phyloP scores from a whole-genome alignment of 345 rosid species.

The Salix viminalis region DNA sequence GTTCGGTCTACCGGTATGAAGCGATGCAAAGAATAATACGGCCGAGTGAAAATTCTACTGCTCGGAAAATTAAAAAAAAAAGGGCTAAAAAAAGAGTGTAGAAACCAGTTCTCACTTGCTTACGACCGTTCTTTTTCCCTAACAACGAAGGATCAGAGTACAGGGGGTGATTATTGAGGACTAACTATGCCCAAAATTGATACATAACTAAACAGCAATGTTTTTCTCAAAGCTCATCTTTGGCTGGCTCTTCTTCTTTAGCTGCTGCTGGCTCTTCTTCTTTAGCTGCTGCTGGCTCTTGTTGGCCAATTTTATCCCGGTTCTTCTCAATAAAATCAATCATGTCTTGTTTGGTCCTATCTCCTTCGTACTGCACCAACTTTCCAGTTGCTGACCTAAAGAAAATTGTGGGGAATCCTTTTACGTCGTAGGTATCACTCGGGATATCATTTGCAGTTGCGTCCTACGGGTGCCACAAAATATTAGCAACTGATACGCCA shows the following conservation, averaged over 20 bases:
- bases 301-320: conserved; percentile 40
- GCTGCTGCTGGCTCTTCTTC: background rate
- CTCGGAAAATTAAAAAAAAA: too few relatives aligned
- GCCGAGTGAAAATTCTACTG: too few relatives aligned
- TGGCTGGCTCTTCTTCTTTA: conserved; percentile 16
- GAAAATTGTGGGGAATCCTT: conserved; percentile 82
- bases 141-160: background rate
- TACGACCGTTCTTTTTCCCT: background rate
- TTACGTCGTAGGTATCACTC: conserved; percentile 57
- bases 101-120: too few relatives aligned
- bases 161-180: background rate
- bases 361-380: conserved; percentile 56
- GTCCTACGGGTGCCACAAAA: conserved; percentile 40
- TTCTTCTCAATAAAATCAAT: conserved; percentile 79
- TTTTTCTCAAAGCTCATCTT: conserved; percentile 61
- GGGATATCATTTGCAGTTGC: conserved; percentile 82
- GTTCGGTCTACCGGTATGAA: too few relatives aligned
- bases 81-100: too few relatives aligned
- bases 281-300: conserved; percentile 23
- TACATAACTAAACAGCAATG: background rate
- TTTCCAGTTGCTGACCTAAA: conserved; percentile 72
- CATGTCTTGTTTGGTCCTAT: conserved; percentile 75
- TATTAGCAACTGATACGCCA: background rate
- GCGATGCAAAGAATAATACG: too few relatives aligned
- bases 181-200: conserved; percentile 12